Base-by-base conservation (phyloP, 345 rosid genomes). In the Zanthoxylum bungeanum region DNA sequence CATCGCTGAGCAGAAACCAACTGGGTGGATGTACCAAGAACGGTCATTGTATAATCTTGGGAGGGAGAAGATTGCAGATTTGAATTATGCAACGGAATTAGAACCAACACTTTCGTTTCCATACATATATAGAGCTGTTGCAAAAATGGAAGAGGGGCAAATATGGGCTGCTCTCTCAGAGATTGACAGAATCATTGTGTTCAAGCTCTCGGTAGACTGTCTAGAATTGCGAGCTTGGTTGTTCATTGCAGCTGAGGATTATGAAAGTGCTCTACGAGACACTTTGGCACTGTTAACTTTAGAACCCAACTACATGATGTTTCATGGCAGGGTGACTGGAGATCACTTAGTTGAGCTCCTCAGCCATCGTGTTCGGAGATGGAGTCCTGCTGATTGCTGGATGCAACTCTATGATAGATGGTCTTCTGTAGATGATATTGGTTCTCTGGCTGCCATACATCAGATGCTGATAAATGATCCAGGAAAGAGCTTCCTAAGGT, bases 21-120 rank as follows among this genome's bases (percentile, higher is more conserved):
- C 75, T 57, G 98, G 97, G n/a, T 94, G 98, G 98, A 94, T 94
- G 96, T 92, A 83, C 76, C 98, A 94, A 70, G 98, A 94, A 79
- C 77, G 93, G 73, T 86, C 96, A 59, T 74, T 92, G 39, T 94
- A 89, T 75, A 85, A 83, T 44, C 67, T 84, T 24, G 93, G 87
- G 30, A 75, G 53, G 57, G 90, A 86, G 70, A 94, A 90, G 77
- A 77, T 85, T 12, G 71, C 60, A 30, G 98, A 94, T 82, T 73
- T 84, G 76, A 83, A 81, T 49, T 68, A 79, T 64, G 96, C 98
- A 50, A 85, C 97, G 30, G 90, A 89, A 76, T 77, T 94, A 79
- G 98, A 94, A 71, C 98, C 98, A 28, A 84, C 89, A 2, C 83
- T 90, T 63, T 51, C 85, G 3, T 94, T 86, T 79, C 98, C 98